Base-by-base conservation (phyloP, 148 eudicot species). In the Silene conica region DNA sequence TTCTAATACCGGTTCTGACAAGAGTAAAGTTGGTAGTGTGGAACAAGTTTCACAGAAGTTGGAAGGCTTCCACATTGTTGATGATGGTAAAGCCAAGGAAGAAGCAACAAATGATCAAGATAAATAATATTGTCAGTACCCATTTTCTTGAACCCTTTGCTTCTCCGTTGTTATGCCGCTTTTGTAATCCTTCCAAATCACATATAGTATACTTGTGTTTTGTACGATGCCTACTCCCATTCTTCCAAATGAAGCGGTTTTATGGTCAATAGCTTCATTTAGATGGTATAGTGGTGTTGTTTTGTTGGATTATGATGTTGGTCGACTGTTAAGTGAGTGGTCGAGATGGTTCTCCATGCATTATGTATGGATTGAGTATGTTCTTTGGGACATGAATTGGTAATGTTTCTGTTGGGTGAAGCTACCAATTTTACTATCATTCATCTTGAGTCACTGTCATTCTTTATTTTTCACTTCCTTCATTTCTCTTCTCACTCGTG, bases 41-140 rank as follows among this genome's bases (percentile, higher is more conserved):
- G 88, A 83, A 13, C 89, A 89, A 69, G 85, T 89, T 21, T 54
- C 85, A 2, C 85, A 77, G 60, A 88, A 87, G 91, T 59, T 89
- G 41, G 89, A 87, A 73, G 84, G 86, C 45, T 73, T 86, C 41
- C 82, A 78, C 2, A 86, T 89, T 46, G 48, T 86, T 11, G 87
- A 86, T 22, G 85, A 87, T 41, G 85, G 45, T 6, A 89, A 87
- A 77, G 75, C 78, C 41, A 83, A 80, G 68, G 86, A 85, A 72
- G 83, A 82, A 73, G 84, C 69, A 34, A 75, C 50, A 9, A 80
- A 61, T 72, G 83, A 86, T 4, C 78, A 69, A 80, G 65, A 18
- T 60, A 60, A 31, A 61, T 23, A 58, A 55, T 23, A 58, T 41
- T 61, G 23, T 54, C 20, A 57, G 62, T 61, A 21, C 46, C 72